These are phyloP conservation scores for Thelonectria blattea DNA, from an alignment of 2,329 filamentous ascomycete species.

Conservation along the genomic window DNA sequence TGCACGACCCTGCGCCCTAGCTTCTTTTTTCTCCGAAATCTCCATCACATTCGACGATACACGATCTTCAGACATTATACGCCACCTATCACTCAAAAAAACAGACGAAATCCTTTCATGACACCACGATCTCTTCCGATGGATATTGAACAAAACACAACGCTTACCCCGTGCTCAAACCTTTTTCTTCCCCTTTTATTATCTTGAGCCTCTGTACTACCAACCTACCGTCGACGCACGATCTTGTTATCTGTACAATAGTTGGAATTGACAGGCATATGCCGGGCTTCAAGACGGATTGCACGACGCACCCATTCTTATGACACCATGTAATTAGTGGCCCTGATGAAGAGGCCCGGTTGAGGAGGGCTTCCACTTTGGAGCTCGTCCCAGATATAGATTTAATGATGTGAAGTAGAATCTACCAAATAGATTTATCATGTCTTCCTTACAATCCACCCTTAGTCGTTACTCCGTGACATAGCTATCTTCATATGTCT, in stretches of 20 bases:
- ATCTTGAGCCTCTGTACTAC: constrained; percentile 25
- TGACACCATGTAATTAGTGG: constrained; percentile 36
- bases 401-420: constrained; percentile 32
- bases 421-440: constrained; percentile 21
- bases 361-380: constrained; percentile 14
- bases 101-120: constrained; percentile 22
- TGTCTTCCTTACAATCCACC: neutral
- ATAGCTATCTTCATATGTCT: neutral
- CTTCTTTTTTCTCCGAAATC: constrained; percentile 1
- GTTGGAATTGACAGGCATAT: constrained; percentile 25
- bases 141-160: constrained; percentile 14
- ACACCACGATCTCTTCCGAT: constrained; percentile 28
- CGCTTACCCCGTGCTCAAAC: constrained; percentile 6
- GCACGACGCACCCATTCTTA: constrained; percentile 33
- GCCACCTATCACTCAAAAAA: constrained; percentile 4
- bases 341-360: constrained; percentile 17
- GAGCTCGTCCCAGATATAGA: constrained; percentile 25
- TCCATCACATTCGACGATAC: constrained; percentile 27
- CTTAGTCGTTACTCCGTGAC: neutral
- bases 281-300: constrained; percentile 22
- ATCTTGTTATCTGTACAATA: constrained; percentile 31
- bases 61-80: constrained; percentile 28
- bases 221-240: constrained; percentile 20
- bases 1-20: neutral
- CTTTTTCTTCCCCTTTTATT: constrained; percentile 1